Evolutionary conservation across 2,329 filamentous ascomycete species (phyloP).

Genomic region (Magnaporthiopsis poae): DNA sequence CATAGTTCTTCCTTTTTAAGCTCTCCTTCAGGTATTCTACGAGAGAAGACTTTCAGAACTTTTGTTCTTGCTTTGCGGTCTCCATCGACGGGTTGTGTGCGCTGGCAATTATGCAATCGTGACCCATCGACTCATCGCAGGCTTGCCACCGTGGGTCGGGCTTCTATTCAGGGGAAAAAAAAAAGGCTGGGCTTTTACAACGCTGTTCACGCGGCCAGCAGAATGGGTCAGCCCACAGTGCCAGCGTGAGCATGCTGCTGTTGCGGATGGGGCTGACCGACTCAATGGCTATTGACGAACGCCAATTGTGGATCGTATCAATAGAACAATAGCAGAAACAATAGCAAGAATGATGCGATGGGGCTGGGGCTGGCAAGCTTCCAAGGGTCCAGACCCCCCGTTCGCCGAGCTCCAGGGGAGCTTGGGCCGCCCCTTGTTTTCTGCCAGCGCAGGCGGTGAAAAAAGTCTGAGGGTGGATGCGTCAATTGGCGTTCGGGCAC

Average conservation of each 20-base stretch:
- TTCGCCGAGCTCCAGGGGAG: neutral
- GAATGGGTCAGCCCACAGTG: neutral
- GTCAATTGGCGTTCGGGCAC: neutral
- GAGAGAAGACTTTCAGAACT: neutral
- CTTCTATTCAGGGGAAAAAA: neutral
- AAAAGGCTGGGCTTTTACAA: neutral
- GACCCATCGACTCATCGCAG: neutral
- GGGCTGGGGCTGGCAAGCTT: neutral
- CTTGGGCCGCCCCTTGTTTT: constrained; percentile 4
- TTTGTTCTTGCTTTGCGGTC: neutral
- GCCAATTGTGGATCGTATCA: neutral
- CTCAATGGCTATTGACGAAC: neutral
- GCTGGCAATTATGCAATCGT: neutral
- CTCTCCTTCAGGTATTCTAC: too few relatives aligned
- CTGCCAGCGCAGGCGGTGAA: neutral
- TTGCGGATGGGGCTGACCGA: neutral
- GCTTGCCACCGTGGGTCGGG: neutral
- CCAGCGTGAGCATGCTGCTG: neutral
- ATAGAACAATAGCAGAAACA: neutral
- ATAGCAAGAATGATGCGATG: neutral
- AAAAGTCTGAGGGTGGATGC: neutral
- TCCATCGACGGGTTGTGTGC: neutral
- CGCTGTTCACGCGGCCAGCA: neutral
- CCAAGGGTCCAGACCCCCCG: neutral
- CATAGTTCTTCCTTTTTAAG: neutral